phyloP scores from a whole-genome alignment of 75 land plant genomes.

The Cunninghamia lanceolata region DNA sequence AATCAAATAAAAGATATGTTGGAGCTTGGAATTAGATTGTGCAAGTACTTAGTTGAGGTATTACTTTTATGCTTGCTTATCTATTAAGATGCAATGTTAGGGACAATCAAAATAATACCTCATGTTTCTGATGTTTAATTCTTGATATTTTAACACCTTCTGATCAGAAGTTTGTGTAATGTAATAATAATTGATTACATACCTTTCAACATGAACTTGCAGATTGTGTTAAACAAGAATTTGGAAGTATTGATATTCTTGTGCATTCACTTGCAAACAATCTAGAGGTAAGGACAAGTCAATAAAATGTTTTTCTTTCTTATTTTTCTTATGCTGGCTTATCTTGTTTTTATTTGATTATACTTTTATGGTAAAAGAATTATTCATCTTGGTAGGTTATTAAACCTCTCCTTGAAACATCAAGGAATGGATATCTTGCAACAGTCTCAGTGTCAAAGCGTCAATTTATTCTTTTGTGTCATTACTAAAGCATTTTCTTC shows the following conservation, averaged over 20 bases:
- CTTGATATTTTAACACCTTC: neutral
- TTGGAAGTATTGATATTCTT: conserved; percentile 94
- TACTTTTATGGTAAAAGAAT: neutral
- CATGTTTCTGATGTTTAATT: neutral
- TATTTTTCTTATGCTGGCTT: neutral
- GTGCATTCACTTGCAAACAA: conserved; percentile 98
- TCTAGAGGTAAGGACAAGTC: conserved; percentile 56
- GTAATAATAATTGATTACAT: neutral
- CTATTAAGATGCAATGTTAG: neutral
- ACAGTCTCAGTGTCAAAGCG: too few relatives aligned
- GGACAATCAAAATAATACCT: too few relatives aligned
- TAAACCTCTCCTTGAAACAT: too few relatives aligned
- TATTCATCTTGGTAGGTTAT: too few relatives aligned
- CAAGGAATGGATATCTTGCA: too few relatives aligned
- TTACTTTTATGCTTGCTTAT: neutral
- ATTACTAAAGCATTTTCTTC: too few relatives aligned
- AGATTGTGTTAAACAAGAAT: conserved; percentile 86
- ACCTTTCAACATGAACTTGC: conserved; percentile 69
- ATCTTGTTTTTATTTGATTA: neutral
- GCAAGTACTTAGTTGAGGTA: too few relatives aligned
- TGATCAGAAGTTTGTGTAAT: neutral
- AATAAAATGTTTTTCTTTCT: neutral
- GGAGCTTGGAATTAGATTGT: too few relatives aligned
- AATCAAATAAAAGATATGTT: too few relatives aligned
- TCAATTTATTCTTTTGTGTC: too few relatives aligned